Conservation (phyloP, 257 asterid species). For the Solanum neorickii region DNA sequence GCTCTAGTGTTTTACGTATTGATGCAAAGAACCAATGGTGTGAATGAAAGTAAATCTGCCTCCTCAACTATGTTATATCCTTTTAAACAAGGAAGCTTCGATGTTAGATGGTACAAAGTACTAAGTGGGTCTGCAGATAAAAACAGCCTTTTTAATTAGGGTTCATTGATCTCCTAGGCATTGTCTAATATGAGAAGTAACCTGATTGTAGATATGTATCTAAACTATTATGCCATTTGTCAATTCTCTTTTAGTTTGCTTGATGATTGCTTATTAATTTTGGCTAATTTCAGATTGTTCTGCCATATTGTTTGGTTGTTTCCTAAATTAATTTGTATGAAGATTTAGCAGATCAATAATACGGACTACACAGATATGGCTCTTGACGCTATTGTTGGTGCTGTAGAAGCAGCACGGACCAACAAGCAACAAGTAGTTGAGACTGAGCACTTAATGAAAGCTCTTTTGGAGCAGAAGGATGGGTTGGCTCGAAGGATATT, state of each 20-base stretch:
- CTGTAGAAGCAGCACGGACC: constrained; percentile 65
- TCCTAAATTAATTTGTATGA: neutral
- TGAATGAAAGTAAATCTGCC: neutral
- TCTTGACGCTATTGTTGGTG: constrained; percentile 64
- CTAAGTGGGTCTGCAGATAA: neutral
- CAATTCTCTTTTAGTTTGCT: neutral
- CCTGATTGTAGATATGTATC: neutral
- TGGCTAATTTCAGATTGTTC: neutral
- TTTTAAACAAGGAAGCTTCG: neutral
- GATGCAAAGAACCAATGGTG: neutral
- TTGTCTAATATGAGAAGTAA: neutral
- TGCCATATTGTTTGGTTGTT: neutral
- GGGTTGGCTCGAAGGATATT: constrained; percentile 84
- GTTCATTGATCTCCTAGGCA: neutral
- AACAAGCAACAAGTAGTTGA: constrained; percentile 74
- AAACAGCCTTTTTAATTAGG: neutral
- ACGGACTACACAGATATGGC: constrained; percentile 92
- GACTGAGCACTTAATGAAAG: constrained; percentile 87
- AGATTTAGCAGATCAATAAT: constrained; percentile 39
- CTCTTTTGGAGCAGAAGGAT: constrained; percentile 86
- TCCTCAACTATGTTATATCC: neutral
- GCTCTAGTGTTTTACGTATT: neutral
- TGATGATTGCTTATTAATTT: neutral
- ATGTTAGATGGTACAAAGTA: neutral
- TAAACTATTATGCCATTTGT: neutral